These are phyloP conservation scores for Dillenia suffruticosa DNA, from an alignment of 164 flowering plant genomes.

Conservation along the genomic window DNA sequence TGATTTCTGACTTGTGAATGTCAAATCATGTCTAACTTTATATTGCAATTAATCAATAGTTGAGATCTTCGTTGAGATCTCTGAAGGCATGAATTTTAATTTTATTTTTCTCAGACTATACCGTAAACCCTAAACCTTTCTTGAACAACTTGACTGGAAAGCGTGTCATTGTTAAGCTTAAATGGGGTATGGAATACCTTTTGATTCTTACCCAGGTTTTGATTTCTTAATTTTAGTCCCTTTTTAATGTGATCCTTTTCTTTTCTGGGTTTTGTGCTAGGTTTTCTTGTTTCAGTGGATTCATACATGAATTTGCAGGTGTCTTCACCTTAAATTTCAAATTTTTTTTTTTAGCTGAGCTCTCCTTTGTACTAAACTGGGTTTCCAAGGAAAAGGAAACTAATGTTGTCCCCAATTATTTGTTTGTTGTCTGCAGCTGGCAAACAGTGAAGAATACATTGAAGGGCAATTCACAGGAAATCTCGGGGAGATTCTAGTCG, in stretches of 20 bases:
- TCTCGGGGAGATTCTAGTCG: conserved; percentile 90
- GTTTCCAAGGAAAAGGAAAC: no score
- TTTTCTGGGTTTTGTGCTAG: conserved; percentile 23
- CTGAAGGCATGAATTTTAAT: no score
- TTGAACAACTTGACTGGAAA: conserved; percentile 94
- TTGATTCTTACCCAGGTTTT: not conserved
- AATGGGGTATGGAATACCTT: conserved; percentile 95
- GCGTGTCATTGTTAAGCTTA: conserved; percentile 87
- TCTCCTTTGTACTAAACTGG: no score
- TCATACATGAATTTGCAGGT: conserved; percentile 75
- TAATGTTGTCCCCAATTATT: no score
- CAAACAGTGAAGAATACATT: conserved; percentile 82
- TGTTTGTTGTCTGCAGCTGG: conserved; percentile 48
- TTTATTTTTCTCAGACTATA: conserved; percentile 41
- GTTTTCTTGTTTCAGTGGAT: conserved; percentile 86
- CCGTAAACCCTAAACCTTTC: conserved; percentile 98
- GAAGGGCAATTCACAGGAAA: conserved; percentile 87
- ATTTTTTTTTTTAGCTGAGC: not conserved
- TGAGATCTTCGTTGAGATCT: no score
- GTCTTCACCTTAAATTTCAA: not conserved
- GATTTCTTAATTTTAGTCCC: no score
- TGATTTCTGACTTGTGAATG: no score
- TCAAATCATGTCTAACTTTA: no score
- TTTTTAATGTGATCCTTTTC: no score
- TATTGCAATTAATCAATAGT: no score